Conservation (phyloP, 1,139 yeast species). For the Candida freyschussii region DNA sequence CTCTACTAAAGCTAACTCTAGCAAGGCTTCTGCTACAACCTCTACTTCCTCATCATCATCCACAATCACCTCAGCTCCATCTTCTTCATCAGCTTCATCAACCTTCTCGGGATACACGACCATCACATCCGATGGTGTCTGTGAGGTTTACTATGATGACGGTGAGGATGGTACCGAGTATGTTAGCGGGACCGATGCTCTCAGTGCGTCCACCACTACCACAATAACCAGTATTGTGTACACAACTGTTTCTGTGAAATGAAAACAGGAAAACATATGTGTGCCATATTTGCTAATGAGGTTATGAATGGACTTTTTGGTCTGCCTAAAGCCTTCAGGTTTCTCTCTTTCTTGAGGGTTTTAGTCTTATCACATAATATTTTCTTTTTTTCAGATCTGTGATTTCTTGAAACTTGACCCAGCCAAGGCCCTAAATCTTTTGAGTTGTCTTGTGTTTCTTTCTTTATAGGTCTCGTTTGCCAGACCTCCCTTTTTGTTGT, state of each 20-base stretch:
- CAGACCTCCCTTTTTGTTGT: too few relatives aligned
- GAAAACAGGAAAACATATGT: too few relatives aligned
- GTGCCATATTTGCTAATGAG: conserved; percentile 2
- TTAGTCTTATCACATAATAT: not conserved
- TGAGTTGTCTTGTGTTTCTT: too few relatives aligned
- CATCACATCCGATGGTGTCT: conserved; percentile 25
- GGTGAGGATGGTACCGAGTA: conserved; percentile 26
- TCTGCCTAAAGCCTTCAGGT: too few relatives aligned
- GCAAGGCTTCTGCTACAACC: conserved; percentile 9
- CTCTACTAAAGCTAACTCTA: conserved; percentile 18
- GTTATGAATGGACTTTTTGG: conserved; percentile 7
- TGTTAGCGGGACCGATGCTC: conserved; percentile 36
- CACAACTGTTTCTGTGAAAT: conserved; percentile 22
- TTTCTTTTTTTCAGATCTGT: not conserved
- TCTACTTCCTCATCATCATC: conserved; percentile 21
- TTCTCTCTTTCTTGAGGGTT: not conserved
- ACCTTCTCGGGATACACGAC: conserved; percentile 18
- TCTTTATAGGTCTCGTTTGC: too few relatives aligned
- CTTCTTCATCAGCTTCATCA: conserved; percentile 19
- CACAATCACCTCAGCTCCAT: conserved; percentile 22
- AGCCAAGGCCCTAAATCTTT: too few relatives aligned
- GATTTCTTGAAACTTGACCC: too few relatives aligned
- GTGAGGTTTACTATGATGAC: conserved; percentile 27
- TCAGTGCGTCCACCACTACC: conserved; percentile 26
- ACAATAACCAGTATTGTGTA: conserved; percentile 25